Base-by-base conservation (phyloP, 2,329 filamentous ascomycete species). In the Rugonectria rugulosa region DNA sequence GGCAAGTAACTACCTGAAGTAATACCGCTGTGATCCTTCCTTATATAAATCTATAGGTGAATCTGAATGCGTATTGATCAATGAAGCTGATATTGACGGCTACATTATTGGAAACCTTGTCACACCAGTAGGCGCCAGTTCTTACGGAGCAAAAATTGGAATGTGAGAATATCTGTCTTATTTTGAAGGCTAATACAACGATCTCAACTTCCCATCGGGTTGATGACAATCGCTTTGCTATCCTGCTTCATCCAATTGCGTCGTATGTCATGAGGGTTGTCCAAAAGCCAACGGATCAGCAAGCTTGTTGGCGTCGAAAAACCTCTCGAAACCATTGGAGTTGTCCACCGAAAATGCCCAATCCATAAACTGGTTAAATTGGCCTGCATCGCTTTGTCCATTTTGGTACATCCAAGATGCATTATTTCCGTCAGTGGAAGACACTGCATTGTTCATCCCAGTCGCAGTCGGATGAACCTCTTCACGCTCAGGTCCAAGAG, bases 331-430 rank as follows among this genome's bases (percentile, higher is more conserved):
- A 32, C 49, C 68, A 17, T 68, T 67, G 43, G 61, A 70, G 15
- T 59, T 60, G 52, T 70, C 68, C 20, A 70, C 63, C 7, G 61
- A 64, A 19, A 67, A 10, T 5, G 67, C 68, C 68, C 66, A 67
- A 29, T 70, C 66, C 58, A 69, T 68, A 24, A 68, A 63, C 50
- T 65, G 59, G 23, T 27, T 49, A 37, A 62, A 62, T 11, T 60
- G 54, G 11, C 41, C 51, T 3, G 50, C 27, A 12, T 61, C 57
- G 15, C 53, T 48, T 38, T 61, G 60, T 26, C 56, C 54, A 17
- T 43, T 62, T 10, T 60, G 61, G 27, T 68, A 57, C 3, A 68
- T 58, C 67, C 65, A 68, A 4, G 57, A 57, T 21, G 67, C 29
- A 5, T 44, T 57, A 19, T 65, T 59, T 12, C 53, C 45, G 3